Evolutionary conservation across 2,329 filamentous ascomycete genomes (phyloP), one percentile per base, ranked within the genome.

Genomic region (Fonsecaea pugnacius): DNA sequence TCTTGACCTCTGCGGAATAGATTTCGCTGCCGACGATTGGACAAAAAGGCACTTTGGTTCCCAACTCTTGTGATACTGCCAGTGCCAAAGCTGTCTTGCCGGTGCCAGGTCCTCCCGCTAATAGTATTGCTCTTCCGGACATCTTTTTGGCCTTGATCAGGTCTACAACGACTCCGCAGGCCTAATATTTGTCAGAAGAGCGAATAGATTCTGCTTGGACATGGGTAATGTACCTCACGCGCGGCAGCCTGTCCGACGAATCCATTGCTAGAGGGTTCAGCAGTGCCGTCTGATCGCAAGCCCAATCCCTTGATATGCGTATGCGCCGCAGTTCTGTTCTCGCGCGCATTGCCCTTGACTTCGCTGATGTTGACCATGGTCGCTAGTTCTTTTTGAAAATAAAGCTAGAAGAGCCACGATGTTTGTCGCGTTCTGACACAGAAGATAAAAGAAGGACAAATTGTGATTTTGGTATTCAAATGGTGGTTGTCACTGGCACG

Each of bases 1-100:
- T 99, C 87, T 99, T 99, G 69, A 99, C 93, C 79, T 99, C 95
- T 52, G 94, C 90, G 71, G 92, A 96, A 82, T 97, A 99, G 73
- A 99, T 90, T 79, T 99, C 95, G 82, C 93, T 97, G 72, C 93
- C 95, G 59, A 97, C 95, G 75, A 99, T 98, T 43, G 94, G 93
- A 78, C 95, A 97, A 77, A 99, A 99, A 6, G 95, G 95, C 63
- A 99, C 96, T 82, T 97, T 98, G 56, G 93, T 97, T 71, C 95
- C 95, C 70, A 99, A 84, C 78, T 99, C 95, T 80, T 98, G 95
- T 78, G 92, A 96, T 72, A 99, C 91, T 55, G 95, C 95, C 66
- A 98, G 86, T 55, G 95, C 95, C 69, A 99, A 87, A 32, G 95
- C 95, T 32, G 95, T 99, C 84, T 99, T 99, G 78, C 95, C 95